phyloP scores from a whole-genome alignment of 2,329 filamentous ascomycete genomes.

The Ilyonectria robusta region DNA sequence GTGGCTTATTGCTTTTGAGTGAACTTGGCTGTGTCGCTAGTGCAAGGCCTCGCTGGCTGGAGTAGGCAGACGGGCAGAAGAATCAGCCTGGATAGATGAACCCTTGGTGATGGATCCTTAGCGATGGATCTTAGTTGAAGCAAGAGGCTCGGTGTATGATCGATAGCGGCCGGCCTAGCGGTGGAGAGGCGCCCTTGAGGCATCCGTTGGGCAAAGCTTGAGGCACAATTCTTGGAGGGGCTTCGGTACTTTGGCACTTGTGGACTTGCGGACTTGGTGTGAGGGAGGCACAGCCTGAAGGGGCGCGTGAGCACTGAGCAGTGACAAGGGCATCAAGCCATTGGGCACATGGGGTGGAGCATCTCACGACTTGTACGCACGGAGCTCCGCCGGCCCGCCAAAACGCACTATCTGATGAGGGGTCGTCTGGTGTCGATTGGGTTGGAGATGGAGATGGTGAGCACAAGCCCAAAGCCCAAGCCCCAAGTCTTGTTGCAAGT shows the following conservation, averaged over 20 bases:
- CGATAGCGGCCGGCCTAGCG: not conserved
- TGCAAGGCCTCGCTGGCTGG: not conserved
- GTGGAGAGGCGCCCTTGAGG: slow-evolving; percentile 8
- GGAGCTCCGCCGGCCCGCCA: slow-evolving; percentile 11
- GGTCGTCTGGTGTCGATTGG: not conserved
- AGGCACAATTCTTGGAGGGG: slow-evolving; percentile 16
- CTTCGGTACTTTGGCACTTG: slow-evolving; percentile 10
- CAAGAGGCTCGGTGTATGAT: not conserved
- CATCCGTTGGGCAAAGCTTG: slow-evolving; percentile 5
- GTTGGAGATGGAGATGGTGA: not conserved
- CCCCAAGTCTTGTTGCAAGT: not conserved
- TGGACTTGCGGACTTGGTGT: slow-evolving; percentile 8
- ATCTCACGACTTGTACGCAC: slow-evolving; percentile 5
- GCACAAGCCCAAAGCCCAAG: not conserved
- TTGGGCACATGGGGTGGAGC: slow-evolving; percentile 33
- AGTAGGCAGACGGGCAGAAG: not conserved
- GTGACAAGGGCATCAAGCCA: slow-evolving; percentile 23
- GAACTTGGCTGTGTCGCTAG: not conserved
- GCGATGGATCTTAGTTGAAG: not conserved
- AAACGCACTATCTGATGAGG: not conserved
- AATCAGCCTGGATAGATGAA: not conserved
- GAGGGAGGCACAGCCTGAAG: slow-evolving; percentile 30
- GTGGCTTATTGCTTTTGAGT: not conserved
- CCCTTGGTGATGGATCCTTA: not conserved
- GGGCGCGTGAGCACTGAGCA: slow-evolving; percentile 32